Conservation (phyloP, 768 basidiomycete species). For the Termitomyces eurrhizus region DNA sequence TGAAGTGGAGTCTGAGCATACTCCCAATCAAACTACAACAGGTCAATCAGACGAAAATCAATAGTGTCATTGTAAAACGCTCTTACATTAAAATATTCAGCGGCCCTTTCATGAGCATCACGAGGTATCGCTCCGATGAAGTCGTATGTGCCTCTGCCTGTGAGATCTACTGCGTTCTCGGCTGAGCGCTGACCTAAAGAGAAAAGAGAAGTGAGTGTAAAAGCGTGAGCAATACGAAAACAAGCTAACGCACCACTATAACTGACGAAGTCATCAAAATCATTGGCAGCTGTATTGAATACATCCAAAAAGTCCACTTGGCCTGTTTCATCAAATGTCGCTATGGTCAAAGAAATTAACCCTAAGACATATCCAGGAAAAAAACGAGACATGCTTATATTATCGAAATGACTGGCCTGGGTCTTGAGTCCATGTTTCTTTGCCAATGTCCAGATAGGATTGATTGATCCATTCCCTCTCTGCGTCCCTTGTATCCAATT, state of each 20-base stretch:
- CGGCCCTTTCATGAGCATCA: constrained; percentile 7
- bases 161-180: constrained; percentile 45
- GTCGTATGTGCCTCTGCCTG: constrained; percentile 50
- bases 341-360: not conserved
- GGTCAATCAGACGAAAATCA: no score
- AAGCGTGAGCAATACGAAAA: not conserved
- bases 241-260: not conserved
- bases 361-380: not conserved
- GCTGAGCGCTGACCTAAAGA: constrained; percentile 41
- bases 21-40: not conserved
- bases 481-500: no score
- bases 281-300: not conserved
- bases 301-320: not conserved
- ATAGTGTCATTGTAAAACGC: no score
- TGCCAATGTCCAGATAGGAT: no score
- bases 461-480: no score
- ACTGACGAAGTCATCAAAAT: not conserved
- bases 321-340: not conserved
- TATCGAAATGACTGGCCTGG: no score
- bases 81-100: no score
- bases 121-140: constrained; percentile 39
- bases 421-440: no score
- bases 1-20: not conserved
- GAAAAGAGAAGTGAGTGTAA: not conserved
- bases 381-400: not conserved